phyloP scores from a whole-genome alignment of 2,329 filamentous ascomycete genomes.

The Colletotrichum truncatum region DNA sequence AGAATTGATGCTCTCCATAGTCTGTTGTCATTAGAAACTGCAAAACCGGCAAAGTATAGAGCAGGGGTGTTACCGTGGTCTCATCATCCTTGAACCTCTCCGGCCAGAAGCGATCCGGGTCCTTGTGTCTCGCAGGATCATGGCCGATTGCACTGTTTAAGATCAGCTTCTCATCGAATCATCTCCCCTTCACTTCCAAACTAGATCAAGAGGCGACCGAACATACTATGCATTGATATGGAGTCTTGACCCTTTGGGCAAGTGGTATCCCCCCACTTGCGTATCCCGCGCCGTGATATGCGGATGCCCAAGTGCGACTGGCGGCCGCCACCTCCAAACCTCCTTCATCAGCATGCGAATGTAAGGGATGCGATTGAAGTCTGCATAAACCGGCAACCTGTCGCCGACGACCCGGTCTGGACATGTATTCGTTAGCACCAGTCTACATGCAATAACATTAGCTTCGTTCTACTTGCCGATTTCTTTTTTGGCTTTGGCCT shows the following conservation, averaged over 20 bases:
- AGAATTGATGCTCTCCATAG: constrained; percentile 6
- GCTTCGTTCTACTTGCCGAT: background rate
- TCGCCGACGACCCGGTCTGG: background rate
- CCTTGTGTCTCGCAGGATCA: background rate
- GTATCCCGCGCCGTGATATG: background rate
- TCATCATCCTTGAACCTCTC: background rate
- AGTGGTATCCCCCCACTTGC: background rate
- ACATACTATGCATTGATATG: constrained; percentile 10
- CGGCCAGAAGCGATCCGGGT: constrained; percentile 1
- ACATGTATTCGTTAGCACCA: too few species aligned
- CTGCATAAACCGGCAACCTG: background rate
- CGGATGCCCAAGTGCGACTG: background rate
- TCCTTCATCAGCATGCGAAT: constrained; percentile 13
- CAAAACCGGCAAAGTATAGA: too few species aligned
- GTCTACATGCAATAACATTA: too few species aligned
- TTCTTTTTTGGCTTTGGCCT: background rate
- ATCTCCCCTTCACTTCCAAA: accelerated
- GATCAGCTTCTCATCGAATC: accelerated
- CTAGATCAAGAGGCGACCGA: accelerated
- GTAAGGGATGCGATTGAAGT: background rate
- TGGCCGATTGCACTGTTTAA: background rate
- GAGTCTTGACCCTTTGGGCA: constrained; percentile 2
- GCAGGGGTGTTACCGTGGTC: background rate
- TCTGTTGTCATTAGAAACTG: background rate
- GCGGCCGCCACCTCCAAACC: constrained; percentile 4